These are phyloP conservation scores for Megacollybia marginata DNA, from an alignment of 768 basidiomycete genomes.

Conservation along the genomic window DNA sequence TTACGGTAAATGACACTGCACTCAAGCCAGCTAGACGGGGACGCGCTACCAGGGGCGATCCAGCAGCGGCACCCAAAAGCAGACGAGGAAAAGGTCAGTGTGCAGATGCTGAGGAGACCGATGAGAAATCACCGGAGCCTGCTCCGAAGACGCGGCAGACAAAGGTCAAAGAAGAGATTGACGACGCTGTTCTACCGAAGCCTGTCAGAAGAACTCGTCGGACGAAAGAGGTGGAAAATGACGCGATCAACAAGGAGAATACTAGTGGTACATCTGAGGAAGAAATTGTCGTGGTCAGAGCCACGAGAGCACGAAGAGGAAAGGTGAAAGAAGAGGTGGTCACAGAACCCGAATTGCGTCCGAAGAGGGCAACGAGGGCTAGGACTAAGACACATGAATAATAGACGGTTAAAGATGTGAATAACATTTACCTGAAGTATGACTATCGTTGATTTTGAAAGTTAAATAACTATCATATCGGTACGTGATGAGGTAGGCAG, in stretches of 20 bases:
- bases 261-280: not conserved
- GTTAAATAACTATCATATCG: too few relatives aligned
- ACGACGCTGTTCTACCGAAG: not conserved
- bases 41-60: not conserved
- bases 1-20: not conserved
- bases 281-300: not conserved
- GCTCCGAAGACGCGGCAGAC: not conserved
- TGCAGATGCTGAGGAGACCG: conserved; percentile 1
- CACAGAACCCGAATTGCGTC: conserved; percentile 5
- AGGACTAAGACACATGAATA: conserved; percentile 5
- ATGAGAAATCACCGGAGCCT: not conserved
- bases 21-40: not conserved
- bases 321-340: conserved; percentile 5
- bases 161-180: conserved; percentile 5
- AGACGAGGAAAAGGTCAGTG: conserved; percentile 2
- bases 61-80: not conserved
- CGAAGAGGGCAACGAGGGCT: conserved; percentile 1
- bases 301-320: not conserved
- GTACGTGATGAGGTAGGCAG: too few relatives aligned
- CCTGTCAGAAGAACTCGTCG: not conserved
- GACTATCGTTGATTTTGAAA: too few relatives aligned
- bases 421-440: too few relatives aligned
- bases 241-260: not conserved
- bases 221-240: not conserved
- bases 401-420: not conserved